A percentile compares a stretch with the other conserved stretches of the same genome.
phyloP scores from a whole-genome alignment of 371 early-diverging fungal genomes.

The Apophysomyces ossiformis region DNA sequence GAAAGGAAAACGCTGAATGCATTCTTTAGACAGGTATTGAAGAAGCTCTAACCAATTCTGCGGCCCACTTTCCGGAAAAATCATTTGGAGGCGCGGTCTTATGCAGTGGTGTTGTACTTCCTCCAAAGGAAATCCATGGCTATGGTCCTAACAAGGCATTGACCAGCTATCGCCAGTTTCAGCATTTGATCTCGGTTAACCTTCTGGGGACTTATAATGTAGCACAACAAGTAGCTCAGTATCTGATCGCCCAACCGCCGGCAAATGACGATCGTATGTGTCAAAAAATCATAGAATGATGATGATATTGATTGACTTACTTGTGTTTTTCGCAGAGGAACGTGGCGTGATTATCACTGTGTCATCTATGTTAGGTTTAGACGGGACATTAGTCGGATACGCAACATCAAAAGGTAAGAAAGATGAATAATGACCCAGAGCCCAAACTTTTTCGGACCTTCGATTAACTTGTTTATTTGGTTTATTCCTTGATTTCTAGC shows the following conservation, averaged over 20 bases:
- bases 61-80: conserved; percentile 34
- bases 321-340: conserved; percentile 39
- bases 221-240: conserved; percentile 55
- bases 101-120: conserved; percentile 51
- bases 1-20: neutral
- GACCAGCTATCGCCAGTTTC: conserved; percentile 53
- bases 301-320: too few species aligned
- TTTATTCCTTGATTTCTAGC: conserved; percentile 20
- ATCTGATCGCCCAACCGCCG: conserved; percentile 44
- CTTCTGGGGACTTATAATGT: conserved; percentile 66
- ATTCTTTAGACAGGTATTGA: conserved; percentile 28
- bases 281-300: neutral
- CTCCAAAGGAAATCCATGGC: conserved; percentile 29
- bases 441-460: too few species aligned
- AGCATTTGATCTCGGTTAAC: conserved; percentile 55
- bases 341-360: conserved; percentile 63
- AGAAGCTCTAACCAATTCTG: conserved; percentile 35
- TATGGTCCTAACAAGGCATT: conserved; percentile 35
- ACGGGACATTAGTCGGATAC: conserved; percentile 54
- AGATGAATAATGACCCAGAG: neutral
- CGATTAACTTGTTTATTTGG: too few species aligned
- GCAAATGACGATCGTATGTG: conserved; percentile 41
- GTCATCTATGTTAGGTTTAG: conserved; percentile 58
- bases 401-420: conserved; percentile 64
- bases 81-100: conserved; percentile 49